Percentiles rank a stretch among this genome's conserved stretches.
Conservation (phyloP, 208 protist species). For the Chromosphaera perkinsii region DNA sequence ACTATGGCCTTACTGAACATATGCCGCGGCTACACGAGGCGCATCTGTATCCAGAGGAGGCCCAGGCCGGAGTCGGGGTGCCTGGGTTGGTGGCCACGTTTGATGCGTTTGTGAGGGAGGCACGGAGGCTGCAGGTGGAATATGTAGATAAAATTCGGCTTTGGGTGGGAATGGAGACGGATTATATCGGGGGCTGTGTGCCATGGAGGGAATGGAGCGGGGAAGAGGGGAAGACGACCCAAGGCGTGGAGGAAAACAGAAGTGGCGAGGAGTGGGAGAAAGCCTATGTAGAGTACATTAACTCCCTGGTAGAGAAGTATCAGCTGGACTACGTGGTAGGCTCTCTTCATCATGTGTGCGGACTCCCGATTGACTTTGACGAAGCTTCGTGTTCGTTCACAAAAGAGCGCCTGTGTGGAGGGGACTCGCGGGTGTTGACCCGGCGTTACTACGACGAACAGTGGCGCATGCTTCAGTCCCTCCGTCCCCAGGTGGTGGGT, state of each 20-base stretch:
- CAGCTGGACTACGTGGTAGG: slow-evolving; percentile 21
- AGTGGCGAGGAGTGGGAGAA: too few species aligned
- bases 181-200: slow-evolving; percentile 8
- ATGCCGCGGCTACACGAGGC: slow-evolving; percentile 1
- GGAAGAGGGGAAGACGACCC: too few species aligned
- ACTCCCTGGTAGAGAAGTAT: background rate
- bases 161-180: slow-evolving; percentile 27
- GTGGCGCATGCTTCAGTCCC: background rate
- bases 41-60: slow-evolving; percentile 29
- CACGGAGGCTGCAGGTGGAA: slow-evolving; percentile 8
- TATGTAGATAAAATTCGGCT: slow-evolving; percentile 6
- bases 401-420: background rate
- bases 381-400: background rate
- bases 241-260: too few species aligned
- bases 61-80: background rate
- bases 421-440: slow-evolving; percentile 8
- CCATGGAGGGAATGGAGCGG: too few species aligned
- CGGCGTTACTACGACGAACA: slow-evolving; percentile 24
- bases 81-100: background rate
- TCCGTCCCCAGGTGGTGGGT: slow-evolving; percentile 18
- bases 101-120: slow-evolving; percentile 6
- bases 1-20: slow-evolving; percentile 24
- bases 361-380: slow-evolving; percentile 27
- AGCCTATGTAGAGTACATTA: background rate
- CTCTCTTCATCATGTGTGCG: slow-evolving; percentile 27